Base-by-base conservation (phyloP, 2,329 filamentous ascomycete genomes). In the Pyrenochaeta sp. region DNA sequence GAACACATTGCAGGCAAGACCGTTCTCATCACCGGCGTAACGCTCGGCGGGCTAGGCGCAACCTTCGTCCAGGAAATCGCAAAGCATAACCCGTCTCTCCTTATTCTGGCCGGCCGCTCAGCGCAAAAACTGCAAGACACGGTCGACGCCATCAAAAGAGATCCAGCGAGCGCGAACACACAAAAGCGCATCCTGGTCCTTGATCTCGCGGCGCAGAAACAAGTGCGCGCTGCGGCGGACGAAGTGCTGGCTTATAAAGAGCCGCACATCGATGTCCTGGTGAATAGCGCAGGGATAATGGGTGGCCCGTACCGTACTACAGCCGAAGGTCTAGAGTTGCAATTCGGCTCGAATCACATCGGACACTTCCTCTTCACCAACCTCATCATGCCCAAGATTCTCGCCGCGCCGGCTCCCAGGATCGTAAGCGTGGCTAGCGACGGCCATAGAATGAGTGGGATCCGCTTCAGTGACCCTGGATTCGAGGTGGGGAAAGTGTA, bases 321-420 rank as follows among this genome's bases (percentile, higher is more conserved):
- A 34, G 48, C 60, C 2, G 69, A 74, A 29, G 72, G 71, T 2
- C 58, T 73, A 28, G 72, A 74, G 43, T 35, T 57, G 3, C 57
- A 78, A 41, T 70, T 77, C 3, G 77, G 72, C 6, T 71, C 73
- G n/a, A 81, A 81, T 55, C 73, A 81, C 46, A 48, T 81, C 9
- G 74, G 76, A 0, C 75, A 80, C 21, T 79, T 79, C 51, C 63
- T 80, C 18, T 75, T 77, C 35, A 65, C 61, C 1, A 72, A 74
- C 24, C 65, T 79, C 13, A 68, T 81, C n/a, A 56, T 77, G 29
- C 71, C 75, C 0, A 71, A 71, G 20, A 47, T 81, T 2, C 49
- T 71, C 21, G 71, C 51, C 2, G 46, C 71, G 1, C 41, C 52
- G 2, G 50, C 22, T 3, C 60, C 64, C 0, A 67, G 76, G 3